These are phyloP conservation scores for Astragalus glycyphyllos DNA, from an alignment of 306 rosid species.

Conservation along the genomic window DNA sequence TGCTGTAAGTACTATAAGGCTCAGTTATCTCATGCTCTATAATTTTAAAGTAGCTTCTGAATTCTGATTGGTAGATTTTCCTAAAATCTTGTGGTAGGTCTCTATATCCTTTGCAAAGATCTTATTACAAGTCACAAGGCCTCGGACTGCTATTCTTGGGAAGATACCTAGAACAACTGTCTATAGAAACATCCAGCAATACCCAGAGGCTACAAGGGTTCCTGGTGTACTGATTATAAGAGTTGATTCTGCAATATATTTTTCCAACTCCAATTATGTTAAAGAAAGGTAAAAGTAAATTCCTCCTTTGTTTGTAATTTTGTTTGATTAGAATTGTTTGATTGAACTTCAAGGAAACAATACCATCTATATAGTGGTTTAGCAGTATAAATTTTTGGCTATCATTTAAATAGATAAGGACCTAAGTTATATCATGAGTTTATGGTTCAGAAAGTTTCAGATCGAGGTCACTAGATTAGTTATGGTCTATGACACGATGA, in stretches of 20 bases:
- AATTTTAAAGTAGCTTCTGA: constrained; percentile 20
- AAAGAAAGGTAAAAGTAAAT: constrained; percentile 74
- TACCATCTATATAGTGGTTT: not conserved
- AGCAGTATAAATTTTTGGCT: not conserved
- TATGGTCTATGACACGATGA: not conserved
- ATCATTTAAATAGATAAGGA: not conserved
- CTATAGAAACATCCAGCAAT: constrained; percentile 85
- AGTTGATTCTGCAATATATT: constrained; percentile 93
- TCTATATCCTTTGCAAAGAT: constrained; percentile 90
- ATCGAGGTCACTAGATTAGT: not conserved
- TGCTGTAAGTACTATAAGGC: constrained; percentile 61
- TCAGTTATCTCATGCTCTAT: constrained; percentile 27
- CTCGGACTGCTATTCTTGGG: constrained; percentile 80
- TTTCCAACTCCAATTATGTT: constrained; percentile 93
- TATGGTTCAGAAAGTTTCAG: constrained; percentile 17
- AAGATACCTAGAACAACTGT: constrained; percentile 83
- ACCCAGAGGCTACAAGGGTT: constrained; percentile 83
- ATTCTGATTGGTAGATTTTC: not conserved
- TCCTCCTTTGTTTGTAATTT: constrained; percentile 28
- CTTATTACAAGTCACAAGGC: constrained; percentile 89
- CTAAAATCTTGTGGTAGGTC: constrained; percentile 56
- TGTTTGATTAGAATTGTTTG: not conserved
- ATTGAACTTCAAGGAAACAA: constrained; percentile 16
- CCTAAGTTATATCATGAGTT: not conserved
- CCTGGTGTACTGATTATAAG: constrained; percentile 82